Base-by-base conservation (phyloP, 768 basidiomycete species). In the Wakefieldia striispora region DNA sequence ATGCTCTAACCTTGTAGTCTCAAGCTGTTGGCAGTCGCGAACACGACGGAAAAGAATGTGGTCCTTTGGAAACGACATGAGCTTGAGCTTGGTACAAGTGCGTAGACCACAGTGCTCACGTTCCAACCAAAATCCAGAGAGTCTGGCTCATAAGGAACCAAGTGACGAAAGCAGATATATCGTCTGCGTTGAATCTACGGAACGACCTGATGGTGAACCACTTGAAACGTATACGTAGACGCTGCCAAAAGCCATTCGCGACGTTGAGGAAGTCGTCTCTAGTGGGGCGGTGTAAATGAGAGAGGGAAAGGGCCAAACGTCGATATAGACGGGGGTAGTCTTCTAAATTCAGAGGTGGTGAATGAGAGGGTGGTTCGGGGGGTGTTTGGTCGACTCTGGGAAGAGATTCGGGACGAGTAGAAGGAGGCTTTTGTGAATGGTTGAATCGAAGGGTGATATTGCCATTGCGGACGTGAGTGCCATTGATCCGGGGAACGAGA, bases 201-300 rank as follows among this genome's bases (percentile, higher is more conserved):
- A 97, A 99, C 4, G 91, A 92, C 54, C 91, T 79, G 59, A 98
- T 95, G 11, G 92, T 92, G 57, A 94, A 88, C 97, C 97, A 99
- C 65, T 93, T 93, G 74, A 97, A 91, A n/a, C 92, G 81, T 57
- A 98, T 88, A 19, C 86, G 80, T 20, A 88, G 67, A 3, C 97
- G 83, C 57, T 95, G 81, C 85, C 93, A 93, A 66, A 95, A 94
- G n/a, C 86, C 84, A 26, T 79, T 88, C 4, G 95, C 86, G 4
- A 91, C 86, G 17, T 80, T 82, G 31, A 98, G 77, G 50, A 98
- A 85, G 63, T 97, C 91, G 39, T 97, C 94, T 37, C 86, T 82
- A 0, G 91, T 90, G 1, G 94, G 95, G 33, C 87, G 75, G 54
- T 82, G 84, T 41, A 81, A 73, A 60, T 84, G 86, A 4, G 91